A percentile compares a stretch with the other conserved stretches of the same genome.
Conservation (phyloP, 2,329 filamentous ascomycete species). For the Aspergillus sp. region DNA sequence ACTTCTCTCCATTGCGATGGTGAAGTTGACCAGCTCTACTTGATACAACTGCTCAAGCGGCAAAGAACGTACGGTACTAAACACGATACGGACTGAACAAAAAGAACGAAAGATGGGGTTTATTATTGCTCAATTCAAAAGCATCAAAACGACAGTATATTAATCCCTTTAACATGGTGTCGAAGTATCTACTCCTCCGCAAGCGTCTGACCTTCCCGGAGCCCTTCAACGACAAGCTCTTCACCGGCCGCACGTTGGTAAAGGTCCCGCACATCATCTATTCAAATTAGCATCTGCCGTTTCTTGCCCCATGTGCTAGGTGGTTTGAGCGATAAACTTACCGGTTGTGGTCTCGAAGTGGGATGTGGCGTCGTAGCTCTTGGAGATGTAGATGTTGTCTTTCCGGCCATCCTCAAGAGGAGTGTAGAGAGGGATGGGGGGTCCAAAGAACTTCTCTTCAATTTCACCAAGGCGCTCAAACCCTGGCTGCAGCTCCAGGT, state of each 20-base stretch:
- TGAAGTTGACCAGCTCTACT: neutral
- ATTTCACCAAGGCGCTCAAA: conserved; percentile 89
- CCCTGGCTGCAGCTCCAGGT: conserved; percentile 89
- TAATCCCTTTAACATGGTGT: conserved; percentile 14
- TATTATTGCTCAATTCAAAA: conserved; percentile 29
- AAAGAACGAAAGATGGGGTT: conserved; percentile 22
- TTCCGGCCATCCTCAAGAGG: conserved; percentile 77
- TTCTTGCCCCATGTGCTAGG: neutral
- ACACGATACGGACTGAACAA: conserved; percentile 18
- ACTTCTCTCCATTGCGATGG: neutral
- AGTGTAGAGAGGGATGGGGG: conserved; percentile 91
- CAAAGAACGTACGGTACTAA: conserved; percentile 14
- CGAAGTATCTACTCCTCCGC: conserved; percentile 36
- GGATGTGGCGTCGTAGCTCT: conserved; percentile 96
- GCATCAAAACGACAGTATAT: conserved; percentile 30
- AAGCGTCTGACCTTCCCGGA: conserved; percentile 66
- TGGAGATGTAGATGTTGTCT: conserved; percentile 95
- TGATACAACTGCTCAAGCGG: neutral
- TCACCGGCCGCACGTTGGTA: conserved; percentile 81
- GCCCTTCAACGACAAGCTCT: conserved; percentile 82
- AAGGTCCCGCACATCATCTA: conserved; percentile 91
- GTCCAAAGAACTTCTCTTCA: conserved; percentile 95
- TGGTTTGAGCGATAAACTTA: conserved; percentile 32
- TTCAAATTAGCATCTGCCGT: conserved; percentile 26
- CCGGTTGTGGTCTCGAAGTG: conserved; percentile 90